Evolutionary conservation across 495 filamentous ascomycete genomes (phyloP), one percentile per base, ranked within the genome.

Genomic region (Hypoxylon subgilvum): DNA sequence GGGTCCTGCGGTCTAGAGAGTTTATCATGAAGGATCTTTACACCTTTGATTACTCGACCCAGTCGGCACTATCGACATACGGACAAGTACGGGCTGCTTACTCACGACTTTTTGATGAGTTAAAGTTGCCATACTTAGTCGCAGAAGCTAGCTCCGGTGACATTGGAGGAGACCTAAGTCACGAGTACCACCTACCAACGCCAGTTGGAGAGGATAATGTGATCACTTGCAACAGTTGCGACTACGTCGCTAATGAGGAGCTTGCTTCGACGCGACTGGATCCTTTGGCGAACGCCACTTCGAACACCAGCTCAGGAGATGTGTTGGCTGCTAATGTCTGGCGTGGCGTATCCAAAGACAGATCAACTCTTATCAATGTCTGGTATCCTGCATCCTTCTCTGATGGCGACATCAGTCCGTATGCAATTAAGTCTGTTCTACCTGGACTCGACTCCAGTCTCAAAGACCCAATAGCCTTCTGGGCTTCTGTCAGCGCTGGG

Each of bases 1-100:
- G 94, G 9, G 78, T 97, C 1, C 79, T 98, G 8, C 86, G 94
- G n/a, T 88, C 90, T 0, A 85, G 89, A 55, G 94, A 98, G 63
- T 98, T 98, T 63, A 72, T 91, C 48, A 98, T 98, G 94, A 98
- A 98, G 73, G 94, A 98, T 71, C 82, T 98, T 1, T 98, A 98
- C 67, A 97, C 95, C 0, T 98, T 98, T 63, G 94, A 98, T 72
- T 74, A 77, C 48, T 87, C 74, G 30, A 65, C 79, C 2, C 66
- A 83, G 17, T 72, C 82, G 4, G 94, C 94, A 0, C 72, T 90
- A 1, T 74, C 84, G 36, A 96, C 94, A 1, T 98, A 98, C 62
- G 61, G 82, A 4, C 70, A 81, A 14, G 92, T 96, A 3, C 79
- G 86, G 30, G 67, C 67, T 21, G 87, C 85, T 12, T 98, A 98